These are phyloP conservation scores for Candida ovalis DNA, from an alignment of 805 yeast genomes.

Conservation along the genomic window DNA sequence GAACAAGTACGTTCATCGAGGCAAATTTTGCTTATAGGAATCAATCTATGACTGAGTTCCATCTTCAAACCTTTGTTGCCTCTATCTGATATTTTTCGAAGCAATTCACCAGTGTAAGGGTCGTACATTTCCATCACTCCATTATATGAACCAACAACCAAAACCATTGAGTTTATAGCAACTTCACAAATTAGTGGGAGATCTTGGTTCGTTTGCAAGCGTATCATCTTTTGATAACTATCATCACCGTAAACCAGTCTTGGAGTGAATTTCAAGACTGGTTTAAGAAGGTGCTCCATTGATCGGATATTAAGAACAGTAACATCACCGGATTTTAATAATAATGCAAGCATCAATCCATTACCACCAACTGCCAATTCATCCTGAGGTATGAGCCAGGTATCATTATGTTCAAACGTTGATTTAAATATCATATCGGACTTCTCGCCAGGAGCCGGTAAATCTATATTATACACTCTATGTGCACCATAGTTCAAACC, in stretches of 20 bases:
- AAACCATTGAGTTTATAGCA: constrained; percentile 26
- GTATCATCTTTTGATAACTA: constrained; percentile 14
- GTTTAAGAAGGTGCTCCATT: constrained; percentile 16
- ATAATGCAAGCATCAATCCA: constrained; percentile 28
- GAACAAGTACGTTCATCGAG: constrained; percentile 20
- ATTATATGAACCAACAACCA: constrained; percentile 38
- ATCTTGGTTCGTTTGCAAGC: constrained; percentile 15
- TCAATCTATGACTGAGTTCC: constrained; percentile 11
- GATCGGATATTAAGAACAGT: constrained; percentile 40
- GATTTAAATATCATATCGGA: constrained; percentile 18
- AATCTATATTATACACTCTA: neutral
- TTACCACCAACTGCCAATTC: constrained; percentile 27
- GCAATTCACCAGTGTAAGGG: constrained; percentile 38
- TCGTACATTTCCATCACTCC: constrained; percentile 42
- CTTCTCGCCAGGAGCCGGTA: constrained; percentile 1
- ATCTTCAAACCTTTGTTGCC: constrained; percentile 16
- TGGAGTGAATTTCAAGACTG: constrained; percentile 21
- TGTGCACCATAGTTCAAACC: neutral
- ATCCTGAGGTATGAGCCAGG: constrained; percentile 12
- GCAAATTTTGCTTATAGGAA: constrained; percentile 18
- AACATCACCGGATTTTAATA: constrained; percentile 38
- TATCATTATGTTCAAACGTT: constrained; percentile 22
- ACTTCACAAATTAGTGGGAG: constrained; percentile 28
- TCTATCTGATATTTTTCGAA: constrained; percentile 29
- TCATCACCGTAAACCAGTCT: constrained; percentile 18